Evolutionary conservation across 2,329 filamentous ascomycete species (phyloP).

Genomic region (Alternaria viburni): DNA sequence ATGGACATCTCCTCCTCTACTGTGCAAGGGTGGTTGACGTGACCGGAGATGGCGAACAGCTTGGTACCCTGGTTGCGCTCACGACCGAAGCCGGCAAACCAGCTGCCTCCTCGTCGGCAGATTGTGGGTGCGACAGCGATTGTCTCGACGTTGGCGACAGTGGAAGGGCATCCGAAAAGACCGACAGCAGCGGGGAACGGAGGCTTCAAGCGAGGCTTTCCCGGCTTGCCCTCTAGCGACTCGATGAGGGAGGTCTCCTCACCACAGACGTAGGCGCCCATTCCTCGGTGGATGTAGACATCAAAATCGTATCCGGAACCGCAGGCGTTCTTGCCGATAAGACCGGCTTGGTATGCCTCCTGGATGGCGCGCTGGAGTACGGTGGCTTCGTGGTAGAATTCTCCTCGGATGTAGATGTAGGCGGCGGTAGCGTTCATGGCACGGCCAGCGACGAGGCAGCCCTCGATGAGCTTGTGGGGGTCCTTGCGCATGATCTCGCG

Average conservation of each 20-base stretch:
- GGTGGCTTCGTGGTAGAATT: slow-evolving; percentile 95
- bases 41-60: slow-evolving; percentile 96
- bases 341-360: slow-evolving; percentile 91
- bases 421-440: slow-evolving; percentile 99
- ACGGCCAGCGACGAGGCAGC: slow-evolving; percentile 91
- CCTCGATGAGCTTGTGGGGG: slow-evolving; percentile 97
- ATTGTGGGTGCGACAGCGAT: slow-evolving; percentile 95
- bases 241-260: slow-evolving; percentile 99
- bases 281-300: slow-evolving; percentile 94
- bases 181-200: slow-evolving; percentile 97
- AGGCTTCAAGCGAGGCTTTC: slow-evolving; percentile 97
- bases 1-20: slow-evolving; percentile 99
- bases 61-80: slow-evolving; percentile 98
- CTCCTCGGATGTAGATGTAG: slow-evolving; percentile 99
- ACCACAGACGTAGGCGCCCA: slow-evolving; percentile 96
- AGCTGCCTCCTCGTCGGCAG: slow-evolving; percentile 85
- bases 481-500: slow-evolving; percentile 99
- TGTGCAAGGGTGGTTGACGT: slow-evolving; percentile 98
- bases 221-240: slow-evolving; percentile 96
- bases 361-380: slow-evolving; percentile 95
- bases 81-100: slow-evolving; percentile 93
- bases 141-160: slow-evolving; percentile 98
- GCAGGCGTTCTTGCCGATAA: slow-evolving; percentile 98
- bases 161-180: slow-evolving; percentile 97
- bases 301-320: slow-evolving; percentile 97